A percentile compares a stretch with the other conserved stretches of the same genome.
These are phyloP conservation scores for Cardamine occulta DNA, from an alignment of 345 rosid species.

Conservation along the genomic window DNA sequence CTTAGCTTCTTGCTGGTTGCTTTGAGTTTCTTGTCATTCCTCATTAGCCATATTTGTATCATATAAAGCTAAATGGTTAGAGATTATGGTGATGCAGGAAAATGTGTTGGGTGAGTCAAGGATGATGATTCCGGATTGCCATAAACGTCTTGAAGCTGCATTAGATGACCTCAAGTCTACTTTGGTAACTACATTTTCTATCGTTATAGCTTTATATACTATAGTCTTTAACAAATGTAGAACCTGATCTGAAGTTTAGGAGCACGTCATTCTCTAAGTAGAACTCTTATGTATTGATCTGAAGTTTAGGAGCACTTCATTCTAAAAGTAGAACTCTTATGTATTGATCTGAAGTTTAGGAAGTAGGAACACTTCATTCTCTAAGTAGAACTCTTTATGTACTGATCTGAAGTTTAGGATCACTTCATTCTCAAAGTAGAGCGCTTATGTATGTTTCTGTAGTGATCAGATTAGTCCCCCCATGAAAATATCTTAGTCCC, in stretches of 20 bases:
- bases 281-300: too few relatives aligned
- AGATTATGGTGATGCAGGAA: constrained; percentile 55
- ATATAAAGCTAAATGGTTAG: not conserved
- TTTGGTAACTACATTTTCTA: constrained; percentile 53
- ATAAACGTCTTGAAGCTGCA: constrained; percentile 83
- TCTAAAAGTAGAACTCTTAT: too few relatives aligned
- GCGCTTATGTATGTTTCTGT: too few relatives aligned
- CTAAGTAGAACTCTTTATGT: too few relatives aligned
- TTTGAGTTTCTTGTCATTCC: not conserved
- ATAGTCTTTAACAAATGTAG: not conserved
- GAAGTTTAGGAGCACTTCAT: too few relatives aligned
- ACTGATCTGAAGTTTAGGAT: not conserved
- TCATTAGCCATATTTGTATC: not conserved
- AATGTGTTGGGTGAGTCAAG: constrained; percentile 96
- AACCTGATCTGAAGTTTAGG: not conserved
- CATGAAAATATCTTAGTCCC: not conserved
- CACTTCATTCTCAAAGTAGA: too few relatives aligned
- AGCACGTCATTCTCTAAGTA: too few relatives aligned
- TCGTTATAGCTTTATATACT: not conserved
- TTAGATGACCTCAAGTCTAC: constrained; percentile 71
- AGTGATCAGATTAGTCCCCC: not conserved
- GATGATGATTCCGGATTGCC: constrained; percentile 97
- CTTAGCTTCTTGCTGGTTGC: not conserved
- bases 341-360: too few relatives aligned
- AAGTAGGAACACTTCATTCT: too few relatives aligned